phyloP scores from a whole-genome alignment of 176 grass and related monocot species.

The Alopecurus myosuroides region DNA sequence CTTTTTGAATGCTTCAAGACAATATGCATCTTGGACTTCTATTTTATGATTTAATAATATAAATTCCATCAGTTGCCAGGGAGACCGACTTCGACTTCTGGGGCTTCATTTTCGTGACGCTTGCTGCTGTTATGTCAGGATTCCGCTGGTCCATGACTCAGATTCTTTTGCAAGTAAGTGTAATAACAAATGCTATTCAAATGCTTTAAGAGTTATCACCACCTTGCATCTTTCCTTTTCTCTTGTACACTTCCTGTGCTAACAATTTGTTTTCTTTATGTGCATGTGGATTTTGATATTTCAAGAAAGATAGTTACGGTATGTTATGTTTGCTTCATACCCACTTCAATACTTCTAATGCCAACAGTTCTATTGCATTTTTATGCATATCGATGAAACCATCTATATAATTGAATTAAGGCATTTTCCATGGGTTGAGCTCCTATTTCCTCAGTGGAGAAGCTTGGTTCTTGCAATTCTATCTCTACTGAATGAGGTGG shows the following conservation, averaged over 20 bases:
- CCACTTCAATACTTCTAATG: neutral
- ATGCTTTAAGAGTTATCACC: neutral
- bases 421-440: neutral
- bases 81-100: conserved; percentile 93
- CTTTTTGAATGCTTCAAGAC: neutral
- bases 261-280: conserved; percentile 33
- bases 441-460: neutral
- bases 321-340: conserved; percentile 17
- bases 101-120: conserved; percentile 95
- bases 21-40: conserved; percentile 10
- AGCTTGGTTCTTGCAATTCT: neutral
- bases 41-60: conserved; percentile 21
- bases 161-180: conserved; percentile 83
- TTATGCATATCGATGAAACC: neutral
- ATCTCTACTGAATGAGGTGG: neutral
- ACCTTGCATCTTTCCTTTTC: conserved; percentile 1
- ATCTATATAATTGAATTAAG: conserved; percentile 4
- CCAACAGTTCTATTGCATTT: conserved; percentile 17
- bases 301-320: conserved; percentile 61
- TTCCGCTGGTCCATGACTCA: conserved; percentile 99
- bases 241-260: conserved; percentile 20
- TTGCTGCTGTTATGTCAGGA: conserved; percentile 99
- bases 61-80: conserved; percentile 67
- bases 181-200: neutral
- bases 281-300: conserved; percentile 48